Evolutionary conservation across 306 rosid genomes (phyloP), one percentile per base, ranked within the genome.

Genomic region (Pterocarpus macrocarpus): DNA sequence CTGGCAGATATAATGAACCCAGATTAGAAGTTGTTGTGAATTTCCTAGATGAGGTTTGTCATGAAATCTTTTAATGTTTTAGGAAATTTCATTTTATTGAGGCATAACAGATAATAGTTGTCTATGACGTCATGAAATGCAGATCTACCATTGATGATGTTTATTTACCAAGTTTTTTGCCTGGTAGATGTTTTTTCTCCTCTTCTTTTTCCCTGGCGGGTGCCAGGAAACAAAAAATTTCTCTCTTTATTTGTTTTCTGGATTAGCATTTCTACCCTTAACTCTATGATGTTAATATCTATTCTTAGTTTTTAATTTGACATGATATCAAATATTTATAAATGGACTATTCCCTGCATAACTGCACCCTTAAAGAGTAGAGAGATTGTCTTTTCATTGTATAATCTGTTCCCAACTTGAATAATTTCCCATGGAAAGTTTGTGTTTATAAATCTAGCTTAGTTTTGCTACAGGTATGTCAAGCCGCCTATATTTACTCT

Each of bases 401-500:
- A 38, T 72, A 73, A 56, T 63, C 34, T 83, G 75, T 73, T 61
- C 71, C 17, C 65, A 34, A 45, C 76, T 62, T 83, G 67, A 52
- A 59, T 65, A 73, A 55, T 80, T 78, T 22, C 67, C 76, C 64
- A 34, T 35, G 57, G 52, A 49, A 79, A 47, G 71, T 78, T 61
- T 57, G 49, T 75, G 62, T 78, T 50, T 81, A 44, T 76, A 69
- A 79, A 82, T 71, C 56, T 64, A 38, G 65, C 61, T 79, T 38
- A 57, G 58, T 45, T 77, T 61, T 73, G 38, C 73, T 67, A 69
- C 83, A 96, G 99, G 65, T 90, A 89, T 78, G 93, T 94, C 73
- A 92, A 90, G 79, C 91, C 99, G 59, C 94, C 99, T 17, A 90
- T 96, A 81, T 96, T 93, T 81, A 96, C 99, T 41, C 93, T 96